A percentile compares a stretch with the other conserved stretches of the same genome.
These are phyloP conservation scores for Chaetomiaceae sp. DNA, from an alignment of 2,329 filamentous ascomycete genomes.

Conservation along the genomic window DNA sequence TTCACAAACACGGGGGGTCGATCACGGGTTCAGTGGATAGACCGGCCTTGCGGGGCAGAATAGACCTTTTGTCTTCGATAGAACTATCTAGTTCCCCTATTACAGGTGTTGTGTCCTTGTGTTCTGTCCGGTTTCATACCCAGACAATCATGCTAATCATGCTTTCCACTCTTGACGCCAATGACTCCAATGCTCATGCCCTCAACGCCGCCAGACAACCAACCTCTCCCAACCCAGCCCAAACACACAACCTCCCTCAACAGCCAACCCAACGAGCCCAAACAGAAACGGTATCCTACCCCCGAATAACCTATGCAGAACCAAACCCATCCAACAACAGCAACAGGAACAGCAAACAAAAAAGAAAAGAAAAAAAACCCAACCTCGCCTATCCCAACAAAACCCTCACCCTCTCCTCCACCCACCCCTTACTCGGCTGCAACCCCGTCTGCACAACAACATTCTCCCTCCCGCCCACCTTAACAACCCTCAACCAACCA, in stretches of 20 bases:
- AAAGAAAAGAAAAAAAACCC: not conserved
- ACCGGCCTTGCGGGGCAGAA: conserved; percentile 15
- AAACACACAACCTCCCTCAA: no score
- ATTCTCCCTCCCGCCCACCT: conserved; percentile 50
- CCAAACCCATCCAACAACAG: not conserved
- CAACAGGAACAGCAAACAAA: not conserved
- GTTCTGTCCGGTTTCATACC: not conserved
- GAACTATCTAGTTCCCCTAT: not conserved
- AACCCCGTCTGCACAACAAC: conserved; percentile 48
- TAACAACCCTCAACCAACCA: conserved; percentile 50
- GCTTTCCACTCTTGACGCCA: not conserved
- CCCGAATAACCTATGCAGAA: not conserved
- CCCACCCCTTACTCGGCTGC: conserved; percentile 31
- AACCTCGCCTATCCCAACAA: conserved; percentile 24
- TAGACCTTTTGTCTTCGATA: conserved; percentile 16
- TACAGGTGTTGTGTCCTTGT: not conserved
- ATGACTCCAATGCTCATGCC: not conserved
- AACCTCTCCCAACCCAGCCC: not conserved
- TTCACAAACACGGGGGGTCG: conserved; percentile 2
- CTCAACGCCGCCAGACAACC: not conserved
- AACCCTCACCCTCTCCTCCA: conserved; percentile 31
- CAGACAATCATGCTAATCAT: conserved; percentile 2
- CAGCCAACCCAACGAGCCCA: no score
- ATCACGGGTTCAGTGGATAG: conserved; percentile 9
- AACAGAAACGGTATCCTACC: no score